Base-by-base conservation (phyloP, 148 eudicot genomes). In the Pouteria glomerata region DNA sequence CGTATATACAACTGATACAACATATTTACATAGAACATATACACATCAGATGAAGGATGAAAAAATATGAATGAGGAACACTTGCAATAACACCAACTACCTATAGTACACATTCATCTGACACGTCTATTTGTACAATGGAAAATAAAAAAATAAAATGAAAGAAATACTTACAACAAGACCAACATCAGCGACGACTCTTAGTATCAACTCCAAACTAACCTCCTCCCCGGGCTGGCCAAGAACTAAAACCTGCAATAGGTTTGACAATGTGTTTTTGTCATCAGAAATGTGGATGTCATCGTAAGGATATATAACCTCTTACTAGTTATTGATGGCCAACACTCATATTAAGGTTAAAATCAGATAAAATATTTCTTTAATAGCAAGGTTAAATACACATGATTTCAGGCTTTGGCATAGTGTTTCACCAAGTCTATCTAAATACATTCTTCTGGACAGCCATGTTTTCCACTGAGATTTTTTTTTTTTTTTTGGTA, bases 181-280 rank as follows among this genome's bases (percentile, higher is more conserved):
- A 71, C 98, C 98, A 82, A 95, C 97, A 80, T 95, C 97, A 60
- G 97, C 96, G 73, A 95, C 98, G 34, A 95, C 93, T 82, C 98
- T 88, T 72, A 95, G 86, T 73, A 95, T 89, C 80, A 95, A 83
- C 80, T 95, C 96, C 82, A 95, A 81, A 83, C 88, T 91, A 75
- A 95, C 81, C 81, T 91, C 98, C 83, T 86, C 91, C 73, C 98
- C 97, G 45, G 88, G 84, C 88, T 91, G 97, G 74, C 98, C 98
- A 83, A 89, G 57, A 75, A 66, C 74, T 77, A 91, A 79, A 66
- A 91, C 93, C 98, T 95, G 93, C 73, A 81, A 61, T n/a, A 35
- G 24, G 26, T 33, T 51, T 35, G 31, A 21, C 67, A 37, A 13
- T 23, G 37, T 8, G 26, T 6, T 35, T 35, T 61, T 6, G 10